These are phyloP conservation scores for Puya raimondii DNA, from an alignment of 176 grass and related monocot species.

Conservation along the genomic window DNA sequence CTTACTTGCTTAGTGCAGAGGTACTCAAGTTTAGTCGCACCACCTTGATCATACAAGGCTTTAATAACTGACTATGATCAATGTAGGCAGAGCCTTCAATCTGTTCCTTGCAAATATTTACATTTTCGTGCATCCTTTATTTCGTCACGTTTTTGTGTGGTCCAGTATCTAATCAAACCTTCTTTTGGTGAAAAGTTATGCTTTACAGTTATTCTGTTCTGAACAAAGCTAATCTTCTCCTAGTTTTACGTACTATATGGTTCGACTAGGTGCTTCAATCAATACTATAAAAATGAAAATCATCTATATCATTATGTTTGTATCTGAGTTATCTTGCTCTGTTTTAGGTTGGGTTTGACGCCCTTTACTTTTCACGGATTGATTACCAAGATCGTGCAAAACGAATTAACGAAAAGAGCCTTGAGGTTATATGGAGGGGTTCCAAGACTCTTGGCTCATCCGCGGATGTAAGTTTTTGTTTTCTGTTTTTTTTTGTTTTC, in stretches of 20 bases:
- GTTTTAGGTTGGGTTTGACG: slow-evolving; percentile 86
- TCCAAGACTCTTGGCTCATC: slow-evolving; percentile 83
- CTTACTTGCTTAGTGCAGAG: slow-evolving; percentile 74
- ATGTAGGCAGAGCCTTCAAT: no score
- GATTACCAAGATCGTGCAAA: slow-evolving; percentile 85
- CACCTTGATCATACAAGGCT: no score
- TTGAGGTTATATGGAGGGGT: slow-evolving; percentile 89
- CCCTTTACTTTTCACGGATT: slow-evolving; percentile 87
- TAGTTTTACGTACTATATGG: neutral
- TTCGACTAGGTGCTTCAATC: no score
- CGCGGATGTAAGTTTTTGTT: slow-evolving; percentile 49
- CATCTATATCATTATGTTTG: neutral
- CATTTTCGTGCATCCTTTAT: no score
- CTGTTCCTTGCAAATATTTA: no score
- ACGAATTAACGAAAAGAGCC: slow-evolving; percentile 54
- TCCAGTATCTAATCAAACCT: no score
- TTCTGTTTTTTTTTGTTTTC: slow-evolving; percentile 5
- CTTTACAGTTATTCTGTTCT: no score
- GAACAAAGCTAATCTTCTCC: neutral
- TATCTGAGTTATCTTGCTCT: neutral
- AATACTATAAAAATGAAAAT: no score
- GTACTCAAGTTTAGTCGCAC: slow-evolving; percentile 17
- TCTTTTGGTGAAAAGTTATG: no score
- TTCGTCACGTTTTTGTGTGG: no score
- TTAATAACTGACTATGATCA: no score